A percentile compares a stretch with the other conserved stretches of the same genome.
These are phyloP conservation scores for Sanguinoderma infundibulare DNA, from an alignment of 1,284 basidiomycete species.

Conservation along the genomic window DNA sequence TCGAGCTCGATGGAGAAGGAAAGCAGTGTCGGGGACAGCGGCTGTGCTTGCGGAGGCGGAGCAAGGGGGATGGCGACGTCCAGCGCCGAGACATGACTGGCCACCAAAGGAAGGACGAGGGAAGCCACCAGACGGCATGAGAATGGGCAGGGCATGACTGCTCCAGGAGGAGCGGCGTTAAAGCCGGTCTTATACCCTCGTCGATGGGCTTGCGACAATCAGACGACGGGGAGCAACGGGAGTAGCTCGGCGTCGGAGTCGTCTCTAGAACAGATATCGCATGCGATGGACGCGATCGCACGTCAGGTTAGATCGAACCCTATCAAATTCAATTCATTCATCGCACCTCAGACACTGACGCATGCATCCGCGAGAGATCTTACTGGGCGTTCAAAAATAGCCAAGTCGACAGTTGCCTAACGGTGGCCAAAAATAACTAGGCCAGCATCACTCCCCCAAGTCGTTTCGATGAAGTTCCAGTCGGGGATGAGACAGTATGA, in stretches of 20 bases:
- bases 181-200: background rate
- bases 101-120: slow-evolving; percentile 3
- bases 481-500: too few relatives aligned
- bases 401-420: too few relatives aligned
- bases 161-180: background rate
- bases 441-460: too few relatives aligned
- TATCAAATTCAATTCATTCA: background rate
- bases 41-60: slow-evolving; percentile 24
- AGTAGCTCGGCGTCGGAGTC: too few relatives aligned
- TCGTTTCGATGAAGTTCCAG: too few relatives aligned
- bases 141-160: background rate
- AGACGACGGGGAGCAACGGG: background rate
- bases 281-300: background rate
- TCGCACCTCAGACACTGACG: background rate
- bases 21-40: slow-evolving; percentile 42
- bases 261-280: background rate
- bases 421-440: too few relatives aligned
- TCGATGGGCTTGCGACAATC: background rate
- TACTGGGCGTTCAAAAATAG: too few relatives aligned
- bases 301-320: background rate
- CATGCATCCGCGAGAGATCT: background rate
- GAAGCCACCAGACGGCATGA: background rate
- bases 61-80: slow-evolving; percentile 28
- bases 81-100: slow-evolving; percentile 11
- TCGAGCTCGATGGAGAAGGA: slow-evolving; percentile 73